Base-by-base conservation (phyloP, 305 asterid species). In the Fraxinus sp. region DNA sequence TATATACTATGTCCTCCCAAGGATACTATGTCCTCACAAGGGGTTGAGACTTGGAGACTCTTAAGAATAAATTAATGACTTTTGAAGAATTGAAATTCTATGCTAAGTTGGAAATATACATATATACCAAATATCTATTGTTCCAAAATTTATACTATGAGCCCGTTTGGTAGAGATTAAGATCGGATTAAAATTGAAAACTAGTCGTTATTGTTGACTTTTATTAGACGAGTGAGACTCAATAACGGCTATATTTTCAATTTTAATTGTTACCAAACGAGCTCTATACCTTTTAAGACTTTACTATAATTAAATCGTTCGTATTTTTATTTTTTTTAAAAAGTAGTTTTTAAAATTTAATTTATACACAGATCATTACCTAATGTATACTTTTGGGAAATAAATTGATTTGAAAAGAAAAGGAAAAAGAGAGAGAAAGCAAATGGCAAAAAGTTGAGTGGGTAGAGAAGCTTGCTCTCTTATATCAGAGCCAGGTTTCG, bases 401-500 rank as follows among this genome's bases (percentile, higher is more conserved):
- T 13, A 14, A 49, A 49, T 13, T 49, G 1, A 13, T 49, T 49
- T 49, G 14, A 49, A 13, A 49, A 13, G 20, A 14, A 44, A 10
- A 44, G 2, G 14, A 41, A 35, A 3, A 4, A 13, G n/a, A 13
- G 55, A 11, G 24, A 22, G 24, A 22, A 13, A 10, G 52, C 52
- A 49, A 49, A 49, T 49, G 20, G 18, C 59, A 49, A 49, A 49
- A 49, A 13, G 7, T 49, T 1, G 59, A 49, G 59, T 49, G 59
- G 59, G 59, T 49, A 49, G 59, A 49, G 59, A 14, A 49, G 59
- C 59, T 3, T 49, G 20, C 59, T 49, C 57, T 46, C 57, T 3
- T 13, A 1, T 89, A 87, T 87, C 89, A 89, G 86, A 89, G 89
- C 86, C 86, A 86, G 88, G 88, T 91, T 93, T 88, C 94, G 92